Evolutionary conservation across 805 yeast genomes (phyloP), one percentile per base, ranked within the genome.

Genomic region (Nakazawaea wyomingensis): DNA sequence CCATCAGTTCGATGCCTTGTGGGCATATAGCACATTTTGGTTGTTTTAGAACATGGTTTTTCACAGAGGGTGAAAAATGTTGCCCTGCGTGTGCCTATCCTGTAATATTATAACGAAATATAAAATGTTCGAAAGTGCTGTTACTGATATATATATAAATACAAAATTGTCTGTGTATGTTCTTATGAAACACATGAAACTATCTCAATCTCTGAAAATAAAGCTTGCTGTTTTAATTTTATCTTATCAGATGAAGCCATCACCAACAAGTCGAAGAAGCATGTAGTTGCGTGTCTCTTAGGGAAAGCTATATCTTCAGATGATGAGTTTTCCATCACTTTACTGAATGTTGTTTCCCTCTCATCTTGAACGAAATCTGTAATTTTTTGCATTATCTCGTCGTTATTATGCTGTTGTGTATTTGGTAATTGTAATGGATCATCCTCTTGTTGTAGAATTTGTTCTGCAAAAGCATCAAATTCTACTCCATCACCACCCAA

Each of bases 11-110:
- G 47, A 58, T 84, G 39, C 73, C 67, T 20, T 91, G 98, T 66
- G 97, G 96, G 0, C 98, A 91, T 60, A 70, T 80, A 44, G 89
- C 91, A 1, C 98, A 91, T 62, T 78, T 78, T 54, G 81, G 80
- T 3, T 91, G 98, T 65, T 65, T 88, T 54, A 70, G 72, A 46
- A 71, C 74, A 29, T 91, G 97, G 97, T 80, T 85, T 54, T 57
- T 80, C 17, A 79, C 73, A 1, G 81, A 76, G 30, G 68, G 66
- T 13, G 80, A 82, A 68, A 55, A 62, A 3, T 86, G 78, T 44
- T 90, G 98, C 57, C 97, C 97, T 1, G 80, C 79, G 3, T 45
- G 44, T 45, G 45, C 38, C n/a, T 37, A 45, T 31, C 36, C 36
- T 9, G 42, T 40, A 22, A 29, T 44, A 5, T 30, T 6, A 7